phyloP scores from a whole-genome alignment of 805 yeast species.

The Tetrapisispora phaffii region DNA sequence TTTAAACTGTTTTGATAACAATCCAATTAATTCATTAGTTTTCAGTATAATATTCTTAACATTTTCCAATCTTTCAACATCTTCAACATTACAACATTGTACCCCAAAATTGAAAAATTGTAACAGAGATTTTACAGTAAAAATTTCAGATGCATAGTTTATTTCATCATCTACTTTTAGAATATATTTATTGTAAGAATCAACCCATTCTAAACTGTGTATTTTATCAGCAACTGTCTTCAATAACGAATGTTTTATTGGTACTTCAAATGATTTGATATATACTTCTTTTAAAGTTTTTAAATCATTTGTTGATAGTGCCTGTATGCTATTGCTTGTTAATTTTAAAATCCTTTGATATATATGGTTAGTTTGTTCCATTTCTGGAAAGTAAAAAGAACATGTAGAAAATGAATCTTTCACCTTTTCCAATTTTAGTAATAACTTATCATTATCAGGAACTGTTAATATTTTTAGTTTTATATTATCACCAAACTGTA shows the following conservation, averaged over 20 bases:
- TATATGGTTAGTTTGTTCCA: conserved; percentile 4
- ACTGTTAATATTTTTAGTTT: conserved; percentile 4
- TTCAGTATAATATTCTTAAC: conserved; percentile 12
- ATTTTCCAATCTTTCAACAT: conserved; percentile 13
- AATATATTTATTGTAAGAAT: conserved; percentile 10
- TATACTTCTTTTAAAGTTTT: conserved; percentile 6
- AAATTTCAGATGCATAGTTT: conserved; percentile 6
- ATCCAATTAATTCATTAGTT: conserved; percentile 10
- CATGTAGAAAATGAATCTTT: conserved; percentile 1
- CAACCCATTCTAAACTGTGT: conserved; percentile 19
- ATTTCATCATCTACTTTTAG: conserved; percentile 1
- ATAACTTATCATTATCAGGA: conserved; percentile 1
- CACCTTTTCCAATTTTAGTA: conserved; percentile 3
- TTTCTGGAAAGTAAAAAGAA: conserved; percentile 11
- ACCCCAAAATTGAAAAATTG: conserved; percentile 15
- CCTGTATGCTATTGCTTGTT: conserved; percentile 4
- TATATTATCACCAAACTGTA: conserved; percentile 6
- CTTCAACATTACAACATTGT: conserved; percentile 11
- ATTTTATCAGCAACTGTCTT: conserved; percentile 1
- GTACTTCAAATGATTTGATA: conserved; percentile 7
- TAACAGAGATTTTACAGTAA: conserved; percentile 7
- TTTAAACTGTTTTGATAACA: conserved; percentile 9
- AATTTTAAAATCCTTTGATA: conserved; percentile 3
- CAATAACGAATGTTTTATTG: conserved; percentile 4
- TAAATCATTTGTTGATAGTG: conserved; percentile 5